phyloP scores from a whole-genome alignment of 768 basidiomycete species.

The Solioccasus polychromus region DNA sequence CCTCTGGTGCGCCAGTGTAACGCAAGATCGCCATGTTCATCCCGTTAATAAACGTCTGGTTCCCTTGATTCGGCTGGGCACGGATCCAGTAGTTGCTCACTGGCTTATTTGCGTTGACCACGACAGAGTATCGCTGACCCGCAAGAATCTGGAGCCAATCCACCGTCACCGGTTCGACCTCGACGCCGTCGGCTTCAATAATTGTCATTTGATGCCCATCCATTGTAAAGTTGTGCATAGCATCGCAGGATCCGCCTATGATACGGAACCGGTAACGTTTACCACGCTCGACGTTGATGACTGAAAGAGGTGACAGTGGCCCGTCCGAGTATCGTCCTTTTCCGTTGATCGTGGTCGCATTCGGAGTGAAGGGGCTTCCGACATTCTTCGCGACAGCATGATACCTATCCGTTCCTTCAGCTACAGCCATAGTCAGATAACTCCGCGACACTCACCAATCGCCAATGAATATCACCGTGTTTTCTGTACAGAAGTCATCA shows the following conservation, averaged over 20 bases:
- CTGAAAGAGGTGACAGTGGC: slow-evolving; percentile 37
- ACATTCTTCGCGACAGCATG: slow-evolving; percentile 22
- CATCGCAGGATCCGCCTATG: slow-evolving; percentile 47
- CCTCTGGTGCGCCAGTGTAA: slow-evolving; percentile 41
- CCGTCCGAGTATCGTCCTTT: slow-evolving; percentile 45
- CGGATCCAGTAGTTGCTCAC: slow-evolving; percentile 55
- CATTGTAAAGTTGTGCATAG: slow-evolving; percentile 41
- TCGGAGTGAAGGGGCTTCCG: slow-evolving; percentile 17
- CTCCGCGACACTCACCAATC: slow-evolving; percentile 39
- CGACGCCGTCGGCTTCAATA: slow-evolving; percentile 51
- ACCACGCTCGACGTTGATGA: slow-evolving; percentile 41
- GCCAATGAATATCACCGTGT: slow-evolving; percentile 46
- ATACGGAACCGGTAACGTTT: slow-evolving; percentile 55
- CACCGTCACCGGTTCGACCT: slow-evolving; percentile 41
- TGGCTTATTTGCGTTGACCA: slow-evolving; percentile 43
- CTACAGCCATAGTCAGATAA: no score
- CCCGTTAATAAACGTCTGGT: slow-evolving; percentile 30
- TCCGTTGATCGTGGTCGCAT: slow-evolving; percentile 54
- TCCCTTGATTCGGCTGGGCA: slow-evolving; percentile 32
- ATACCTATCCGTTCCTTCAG: slow-evolving; percentile 32
- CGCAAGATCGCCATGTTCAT: slow-evolving; percentile 52
- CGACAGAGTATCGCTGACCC: slow-evolving; percentile 44
- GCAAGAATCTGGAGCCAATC: slow-evolving; percentile 34
- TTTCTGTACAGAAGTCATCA: slow-evolving; percentile 16
- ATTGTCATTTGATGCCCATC: slow-evolving; percentile 48